Conservation (phyloP, 2,329 filamentous ascomycete species). For the Fusarium subglutinans region DNA sequence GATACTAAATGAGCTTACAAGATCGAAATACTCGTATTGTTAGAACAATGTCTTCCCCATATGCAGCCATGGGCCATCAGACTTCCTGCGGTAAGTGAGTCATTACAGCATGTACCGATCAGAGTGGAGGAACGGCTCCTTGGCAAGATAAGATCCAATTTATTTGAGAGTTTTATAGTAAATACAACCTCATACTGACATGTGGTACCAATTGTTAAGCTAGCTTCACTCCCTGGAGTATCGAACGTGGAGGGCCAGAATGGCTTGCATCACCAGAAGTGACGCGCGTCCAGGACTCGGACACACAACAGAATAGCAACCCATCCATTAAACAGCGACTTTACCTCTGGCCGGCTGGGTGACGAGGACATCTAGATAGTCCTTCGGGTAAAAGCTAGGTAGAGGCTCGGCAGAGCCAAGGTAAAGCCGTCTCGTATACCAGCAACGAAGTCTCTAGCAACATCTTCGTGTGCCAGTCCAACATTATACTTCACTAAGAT, state of each 20-base stretch:
- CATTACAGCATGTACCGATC: neutral
- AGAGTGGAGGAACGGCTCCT: neutral
- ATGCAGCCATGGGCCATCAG: neutral
- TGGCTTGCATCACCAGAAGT: neutral
- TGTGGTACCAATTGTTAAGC: too few species aligned
- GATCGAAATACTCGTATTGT: neutral
- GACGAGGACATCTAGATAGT: neutral
- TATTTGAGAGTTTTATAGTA: neutral
- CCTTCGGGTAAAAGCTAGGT: neutral
- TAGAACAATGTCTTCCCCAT: fast-evolving
- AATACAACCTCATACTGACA: too few species aligned
- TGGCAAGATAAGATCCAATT: neutral
- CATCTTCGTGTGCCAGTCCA: neutral
- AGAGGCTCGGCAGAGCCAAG: neutral
- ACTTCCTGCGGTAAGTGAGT: neutral
- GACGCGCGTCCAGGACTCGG: neutral
- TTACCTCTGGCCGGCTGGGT: fast-evolving
- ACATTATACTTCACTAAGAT: neutral
- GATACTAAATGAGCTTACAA: too few species aligned
- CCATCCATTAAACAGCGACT: neutral
- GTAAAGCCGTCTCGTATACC: neutral
- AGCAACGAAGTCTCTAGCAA: neutral
- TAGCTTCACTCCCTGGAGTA: neutral
- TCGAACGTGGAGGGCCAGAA: neutral
- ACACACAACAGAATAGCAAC: neutral